Base-by-base conservation (phyloP, 2,329 filamentous ascomycete species). In the Penicillium sp. region DNA sequence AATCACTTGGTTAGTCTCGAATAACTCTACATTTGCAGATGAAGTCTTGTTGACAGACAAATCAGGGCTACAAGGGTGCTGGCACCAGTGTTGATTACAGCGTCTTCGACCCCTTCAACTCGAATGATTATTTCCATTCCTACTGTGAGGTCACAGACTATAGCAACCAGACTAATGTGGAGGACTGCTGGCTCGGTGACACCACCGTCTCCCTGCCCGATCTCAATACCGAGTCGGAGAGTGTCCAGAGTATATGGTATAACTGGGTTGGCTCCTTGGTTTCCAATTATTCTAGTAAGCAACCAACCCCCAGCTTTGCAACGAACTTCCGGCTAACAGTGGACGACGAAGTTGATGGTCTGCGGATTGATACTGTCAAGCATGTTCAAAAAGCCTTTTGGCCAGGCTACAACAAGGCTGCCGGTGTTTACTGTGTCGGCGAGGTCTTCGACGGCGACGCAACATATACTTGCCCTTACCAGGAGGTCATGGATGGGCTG, bases 211-310 rank as follows among this genome's bases (percentile, higher is more conserved):
- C 82, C 0, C 82, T 91, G 0, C 86, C 88, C 0, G 88, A 91
- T 65, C 73, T 91, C 15, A 78, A 85, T 58, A 91, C 88, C 0
- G 81, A 84, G 47, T 77, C 80, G 28, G 57, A 76, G 0, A 73
- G 73, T 1, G 83, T 90, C 8, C 79, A 82, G 28, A 72, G 72
- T 17, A 76, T 85, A 2, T 86, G 85, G 72, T 78, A 85, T 58
- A 74, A 78, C n/a, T 91, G 89, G 89, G 80, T 91, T 67, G 73
- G 72, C 19, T 77, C 78, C 45, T 78, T 90, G 0, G 83, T 90
- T 2, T 72, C 79, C 3, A 85, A 87, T 64, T 91, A 89, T 70
- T 80, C 79, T 19, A 87, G 89, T 78, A 86, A 88, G 70, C 49
- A 7, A 12, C 7, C 28, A 2, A 12, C 17, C 10, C 0, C n/a